Base-by-base conservation (phyloP, 2,329 filamentous ascomycete genomes). In the Corniculantispora saksenae region DNA sequence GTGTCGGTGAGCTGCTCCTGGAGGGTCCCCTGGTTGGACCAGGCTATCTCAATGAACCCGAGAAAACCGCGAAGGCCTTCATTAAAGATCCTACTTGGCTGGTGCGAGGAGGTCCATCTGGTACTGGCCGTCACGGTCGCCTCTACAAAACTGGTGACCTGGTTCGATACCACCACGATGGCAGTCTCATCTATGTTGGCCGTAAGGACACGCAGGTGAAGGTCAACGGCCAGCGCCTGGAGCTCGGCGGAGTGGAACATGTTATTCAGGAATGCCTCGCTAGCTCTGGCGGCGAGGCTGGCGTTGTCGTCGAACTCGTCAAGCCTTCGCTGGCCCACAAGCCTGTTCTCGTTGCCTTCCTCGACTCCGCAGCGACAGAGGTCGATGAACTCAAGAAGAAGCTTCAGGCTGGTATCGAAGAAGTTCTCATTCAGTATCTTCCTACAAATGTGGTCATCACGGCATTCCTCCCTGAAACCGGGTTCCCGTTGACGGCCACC, bases 181-280 rank as follows among this genome's bases (percentile, higher is more conserved):
- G 77, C 15, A 67, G 67, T 25, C 70, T 82, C 27, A 66, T 73
- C 0, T 80, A 76, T 59, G 68, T 82, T 61, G 83, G 82, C 53
- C 76, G 84, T 43, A 82, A 82, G 67, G 84, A 86, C 68, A 78
- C 77, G 0, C 84, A 86, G 70, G 78, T 86, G 53, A 86, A 86
- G 69, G 71, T 86, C 13, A 78, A 80, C 38, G 86, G 86, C 50
- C 85, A 80, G 64, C 71, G 83, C 62, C 75, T 83, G 63, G 86
- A 82, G 72, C 74, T 82, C 1, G 61, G 55, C 10, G 61, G 63
- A 17, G 35, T 64, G 15, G 61, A 66, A 29, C 51, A 63, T 19
- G 21, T 56, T 13, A 48, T 58, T 15, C 53, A 64, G 1, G 32
- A 64, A 23, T 50, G 38, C 9, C 43, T 64, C 19, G n/a, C 61